Base-by-base conservation (phyloP, 2,329 filamentous ascomycete species). In the Chrysosphaeria jannelii region DNA sequence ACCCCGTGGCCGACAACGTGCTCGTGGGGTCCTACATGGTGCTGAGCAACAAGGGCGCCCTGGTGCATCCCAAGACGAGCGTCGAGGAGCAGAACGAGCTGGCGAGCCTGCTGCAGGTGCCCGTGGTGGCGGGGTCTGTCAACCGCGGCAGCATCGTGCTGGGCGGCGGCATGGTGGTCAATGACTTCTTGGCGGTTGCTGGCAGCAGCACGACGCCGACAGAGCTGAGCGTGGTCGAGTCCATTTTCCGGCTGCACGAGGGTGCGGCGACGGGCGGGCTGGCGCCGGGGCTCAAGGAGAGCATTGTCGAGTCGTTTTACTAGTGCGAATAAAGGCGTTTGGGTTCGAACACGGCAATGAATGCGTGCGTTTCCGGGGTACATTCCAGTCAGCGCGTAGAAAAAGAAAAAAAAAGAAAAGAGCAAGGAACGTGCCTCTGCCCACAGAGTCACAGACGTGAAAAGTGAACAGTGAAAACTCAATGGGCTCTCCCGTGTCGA, bases 221-320 rank as follows among this genome's bases (percentile, higher is more conserved):
- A 2, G 85, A 97, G 51, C 53, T 97, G 37, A 89, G 76, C 40
- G 85, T 97, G 28, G 62, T 97, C 27, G 85, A 97, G 57, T 79
- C 68, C 37, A 79, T 97, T 32, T 97, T 97, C 56, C 64, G 78
- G 37, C 54, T 97, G 22, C 79, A 79, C 31, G 81, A 93, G 53
- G 78, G 75, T 25, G 57, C 65, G 34, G 75, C 62, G 5, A 68
- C 76, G 23, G 63, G 63, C 38, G 66, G 61, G 36, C 76, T 81
- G 50, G 74, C 74, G 44, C 71, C 66, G 24, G 66, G 51, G 35
- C 67, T 91, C 53, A 93, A 91, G 61, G 81, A 93, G 45, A 85
- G 78, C 33, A 89, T 97, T 63, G 85, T 97, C 30, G 85, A 97
- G 55, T 89, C 75, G 38, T 97, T 93, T 52, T 97, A 97, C 53